These are phyloP conservation scores for Kregervanrija pseudodelftensis DNA, from an alignment of 805 yeast species.

Conservation along the genomic window DNA sequence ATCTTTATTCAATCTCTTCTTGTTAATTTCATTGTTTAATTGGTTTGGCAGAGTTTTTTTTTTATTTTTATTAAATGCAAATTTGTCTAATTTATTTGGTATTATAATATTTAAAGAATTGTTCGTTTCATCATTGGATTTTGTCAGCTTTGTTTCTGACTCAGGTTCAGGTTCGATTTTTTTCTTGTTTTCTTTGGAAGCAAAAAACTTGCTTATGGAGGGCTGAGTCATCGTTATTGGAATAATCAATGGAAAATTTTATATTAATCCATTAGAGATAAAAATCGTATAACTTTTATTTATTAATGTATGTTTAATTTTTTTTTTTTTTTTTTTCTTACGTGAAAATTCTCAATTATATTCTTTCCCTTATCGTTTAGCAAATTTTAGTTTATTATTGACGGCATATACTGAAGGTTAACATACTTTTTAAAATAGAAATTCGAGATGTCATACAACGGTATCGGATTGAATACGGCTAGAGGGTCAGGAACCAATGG, in stretches of 20 bases:
- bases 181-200: constrained; percentile 1
- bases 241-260: not conserved
- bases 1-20: too few species aligned
- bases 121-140: too few species aligned
- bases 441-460: constrained; percentile 44
- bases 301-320: not conserved
- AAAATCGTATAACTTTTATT: too few species aligned
- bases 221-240: constrained; percentile 16
- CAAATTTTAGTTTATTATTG: not conserved
- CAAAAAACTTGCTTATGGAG: constrained; percentile 18
- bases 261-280: too few species aligned
- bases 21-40: too few species aligned
- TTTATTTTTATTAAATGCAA: not conserved
- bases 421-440: not conserved
- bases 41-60: not conserved
- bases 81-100: not conserved
- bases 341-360: too few species aligned
- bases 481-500: constrained; percentile 64
- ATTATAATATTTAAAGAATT: too few species aligned
- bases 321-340: not conserved
- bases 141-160: not conserved
- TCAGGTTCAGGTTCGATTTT: too few species aligned
- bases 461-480: constrained; percentile 49
- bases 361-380: too few species aligned
- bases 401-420: not conserved